A percentile compares a stretch with the other conserved stretches of the same genome.
Evolutionary conservation across 805 yeast species (phyloP).

Genomic region (Candida ficus): DNA sequence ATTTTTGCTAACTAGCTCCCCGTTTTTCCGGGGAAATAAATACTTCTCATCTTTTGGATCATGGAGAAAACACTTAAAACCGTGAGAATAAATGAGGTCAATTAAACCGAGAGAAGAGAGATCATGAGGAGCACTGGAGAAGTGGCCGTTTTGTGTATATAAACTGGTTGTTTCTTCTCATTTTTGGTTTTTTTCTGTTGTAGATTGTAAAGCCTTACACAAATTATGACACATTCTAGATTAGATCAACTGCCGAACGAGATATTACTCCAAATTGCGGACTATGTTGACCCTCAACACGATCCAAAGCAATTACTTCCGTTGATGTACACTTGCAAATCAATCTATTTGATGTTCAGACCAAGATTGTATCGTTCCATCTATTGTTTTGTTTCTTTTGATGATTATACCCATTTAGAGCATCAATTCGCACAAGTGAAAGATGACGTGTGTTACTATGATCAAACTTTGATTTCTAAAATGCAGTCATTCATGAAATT

Average conservation of each 20-base stretch:
- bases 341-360: constrained; percentile 9
- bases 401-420: constrained; percentile 1
- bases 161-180: neutral
- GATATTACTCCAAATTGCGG: constrained; percentile 2
- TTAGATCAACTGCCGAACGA: constrained; percentile 6
- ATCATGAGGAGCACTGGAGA: neutral
- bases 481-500: constrained; percentile 1
- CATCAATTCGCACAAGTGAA: constrained; percentile 2
- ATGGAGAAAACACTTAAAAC: neutral
- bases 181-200: too few relatives aligned
- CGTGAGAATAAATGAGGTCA: neutral
- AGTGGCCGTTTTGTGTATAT: neutral
- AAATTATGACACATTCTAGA: neutral
- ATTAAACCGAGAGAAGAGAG: neutral
- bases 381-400: constrained; percentile 13
- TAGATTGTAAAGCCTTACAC: too few relatives aligned
- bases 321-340: constrained; percentile 10
- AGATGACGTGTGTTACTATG: neutral
- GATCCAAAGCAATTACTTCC: constrained; percentile 6
- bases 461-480: neutral
- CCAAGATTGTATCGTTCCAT: constrained; percentile 12
- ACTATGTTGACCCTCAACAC: constrained; percentile 2
- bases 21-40: neutral
- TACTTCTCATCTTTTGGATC: neutral
- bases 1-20: neutral